A percentile compares a stretch with the other conserved stretches of the same genome.
These are phyloP conservation scores for Corynespora cassiicola DNA, from an alignment of 2,329 filamentous ascomycete species.

Conservation along the genomic window DNA sequence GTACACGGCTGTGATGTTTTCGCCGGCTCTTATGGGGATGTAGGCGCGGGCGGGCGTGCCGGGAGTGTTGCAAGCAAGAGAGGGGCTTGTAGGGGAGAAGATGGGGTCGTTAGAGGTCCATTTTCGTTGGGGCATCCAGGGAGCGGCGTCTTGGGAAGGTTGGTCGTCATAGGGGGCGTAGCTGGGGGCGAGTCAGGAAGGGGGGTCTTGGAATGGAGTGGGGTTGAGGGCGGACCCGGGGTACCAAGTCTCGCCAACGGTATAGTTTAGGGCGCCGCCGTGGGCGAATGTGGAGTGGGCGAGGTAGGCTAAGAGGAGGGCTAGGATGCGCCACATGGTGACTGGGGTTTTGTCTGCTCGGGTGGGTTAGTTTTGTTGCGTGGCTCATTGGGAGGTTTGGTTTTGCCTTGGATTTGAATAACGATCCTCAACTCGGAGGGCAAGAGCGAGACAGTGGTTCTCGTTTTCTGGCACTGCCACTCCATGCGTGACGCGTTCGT, in stretches of 20 bases:
- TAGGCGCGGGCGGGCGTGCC: slow-evolving; percentile 28
- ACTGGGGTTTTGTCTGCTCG: not conserved
- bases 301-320: slow-evolving; percentile 12
- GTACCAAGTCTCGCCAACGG: slow-evolving; percentile 38
- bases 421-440: too few species aligned
- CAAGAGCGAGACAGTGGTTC: too few species aligned
- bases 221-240: slow-evolving; percentile 21
- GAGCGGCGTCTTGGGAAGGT: slow-evolving; percentile 23
- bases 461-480: too few species aligned
- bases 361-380: too few species aligned
- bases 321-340: slow-evolving; percentile 19
- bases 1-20: slow-evolving; percentile 35
- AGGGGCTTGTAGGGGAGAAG: slow-evolving; percentile 26
- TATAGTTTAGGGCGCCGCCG: slow-evolving; percentile 37
- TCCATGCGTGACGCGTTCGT: too few species aligned
- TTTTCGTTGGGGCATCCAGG: slow-evolving; percentile 35
- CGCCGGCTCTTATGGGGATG: slow-evolving; percentile 33
- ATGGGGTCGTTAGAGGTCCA: slow-evolving; percentile 38
- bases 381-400: too few species aligned
- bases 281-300: slow-evolving; percentile 23
- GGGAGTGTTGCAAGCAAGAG: slow-evolving; percentile 36
- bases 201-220: slow-evolving; percentile 3
- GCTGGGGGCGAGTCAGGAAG: slow-evolving; percentile 11
- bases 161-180: slow-evolving; percentile 32
- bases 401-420: too few species aligned